phyloP scores from a whole-genome alignment of 2,329 filamentous ascomycete genomes.

The Fusarium marasasianum region DNA sequence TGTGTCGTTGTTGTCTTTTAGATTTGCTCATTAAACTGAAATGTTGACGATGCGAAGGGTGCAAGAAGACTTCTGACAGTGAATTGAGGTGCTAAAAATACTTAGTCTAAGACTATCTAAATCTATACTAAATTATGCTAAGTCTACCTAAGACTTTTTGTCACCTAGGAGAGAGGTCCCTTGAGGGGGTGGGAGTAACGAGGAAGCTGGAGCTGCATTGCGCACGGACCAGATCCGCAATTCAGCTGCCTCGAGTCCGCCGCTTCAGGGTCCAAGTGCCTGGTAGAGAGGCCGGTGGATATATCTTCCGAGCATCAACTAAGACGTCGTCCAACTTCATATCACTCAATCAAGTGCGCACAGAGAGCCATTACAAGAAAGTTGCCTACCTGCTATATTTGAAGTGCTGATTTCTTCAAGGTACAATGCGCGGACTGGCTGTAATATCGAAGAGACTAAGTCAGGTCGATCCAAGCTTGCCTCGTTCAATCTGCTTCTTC shows the following conservation, averaged over 20 bases:
- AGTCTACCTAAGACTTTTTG: too few species aligned
- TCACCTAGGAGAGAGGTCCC: too few species aligned
- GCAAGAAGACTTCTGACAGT: too few species aligned
- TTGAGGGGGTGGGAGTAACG: not conserved
- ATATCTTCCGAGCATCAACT: not conserved
- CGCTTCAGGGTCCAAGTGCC: not conserved
- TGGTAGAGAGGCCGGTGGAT: not conserved
- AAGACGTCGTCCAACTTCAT: too few species aligned
- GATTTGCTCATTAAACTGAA: too few species aligned
- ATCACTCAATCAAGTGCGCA: not conserved
- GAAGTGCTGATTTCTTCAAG: not conserved
- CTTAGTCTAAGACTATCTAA: too few species aligned
- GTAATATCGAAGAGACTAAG: not conserved
- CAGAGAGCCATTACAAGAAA: too few species aligned
- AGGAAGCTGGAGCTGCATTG: not conserved
- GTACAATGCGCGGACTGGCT: too few species aligned
- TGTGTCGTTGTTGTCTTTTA: too few species aligned
- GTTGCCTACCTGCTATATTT: not conserved
- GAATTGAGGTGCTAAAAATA: too few species aligned
- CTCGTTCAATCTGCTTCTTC: not conserved
- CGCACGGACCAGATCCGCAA: not conserved
- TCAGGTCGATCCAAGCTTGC: too few species aligned
- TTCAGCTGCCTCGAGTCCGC: not conserved
- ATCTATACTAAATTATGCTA: too few species aligned
- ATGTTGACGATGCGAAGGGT: not conserved